Evolutionary conservation across 345 rosid genomes (phyloP), one percentile per base, ranked within the genome.

Genomic region (Populus nigra): DNA sequence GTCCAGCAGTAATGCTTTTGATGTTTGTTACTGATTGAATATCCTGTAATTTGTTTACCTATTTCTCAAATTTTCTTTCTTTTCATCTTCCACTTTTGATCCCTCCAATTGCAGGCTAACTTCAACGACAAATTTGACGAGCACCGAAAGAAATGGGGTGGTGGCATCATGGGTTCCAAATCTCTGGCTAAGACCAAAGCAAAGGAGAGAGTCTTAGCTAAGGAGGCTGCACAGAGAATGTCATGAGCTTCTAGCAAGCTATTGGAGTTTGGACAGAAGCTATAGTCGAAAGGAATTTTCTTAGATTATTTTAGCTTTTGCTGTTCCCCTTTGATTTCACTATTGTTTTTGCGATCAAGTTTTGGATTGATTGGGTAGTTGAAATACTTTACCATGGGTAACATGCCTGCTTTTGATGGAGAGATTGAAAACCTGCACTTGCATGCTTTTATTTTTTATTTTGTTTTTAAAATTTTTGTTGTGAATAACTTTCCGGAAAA

Each of bases 141-240:
- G 83, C 77, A 87, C 78, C 79, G 93, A 45, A 90, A 91, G 87
- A 90, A 83, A 84, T 91, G 94, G 93, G 94, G 94, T 15, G 93
- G 97, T 16, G 94, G 97, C 2, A 86, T 90, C 29, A 92, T 90
- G 96, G 96, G 96, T 5, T 86, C 94, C 31, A 92, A 92, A 83
- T 90, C 96, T 1, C 91, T 89, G 83, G 91, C 96, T 47, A 88
- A 84, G 78, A 88, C 91, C 71, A 90, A 89, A 78, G 94, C 97
- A 36, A 88, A 82, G 63, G 90, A 92, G 84, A 89, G 81, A 68
- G 20, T 92, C 65, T 73, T 90, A 13, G 93, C 93, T 25, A 90
- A 89, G 87, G 93, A 92, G 66, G 89, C 87, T 61, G 93, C 95
- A 11, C 93, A 92, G 47, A 92, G 95, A 77, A 85, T 92, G 92